Conservation (phyloP, 768 basidiomycete genomes). For the Serendipita sp. region DNA sequence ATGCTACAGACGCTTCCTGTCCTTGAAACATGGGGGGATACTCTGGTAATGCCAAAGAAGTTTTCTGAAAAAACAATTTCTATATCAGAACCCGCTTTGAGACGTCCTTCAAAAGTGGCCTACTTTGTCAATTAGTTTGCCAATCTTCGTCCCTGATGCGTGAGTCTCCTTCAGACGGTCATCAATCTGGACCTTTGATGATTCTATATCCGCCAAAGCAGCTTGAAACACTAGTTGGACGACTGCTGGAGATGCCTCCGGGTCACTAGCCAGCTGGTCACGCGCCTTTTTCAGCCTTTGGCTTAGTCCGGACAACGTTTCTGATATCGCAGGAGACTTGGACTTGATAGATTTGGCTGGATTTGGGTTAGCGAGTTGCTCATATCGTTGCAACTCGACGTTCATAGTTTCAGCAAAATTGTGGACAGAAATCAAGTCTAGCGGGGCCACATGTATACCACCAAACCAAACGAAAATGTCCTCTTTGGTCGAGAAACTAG, state of each 20-base stretch:
- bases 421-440: no score
- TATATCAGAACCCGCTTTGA: slow-evolving; percentile 10
- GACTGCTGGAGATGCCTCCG: neutral
- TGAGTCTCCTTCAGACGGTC: slow-evolving; percentile 85
- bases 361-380: slow-evolving; percentile 2
- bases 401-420: neutral
- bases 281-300: neutral
- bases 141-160: slow-evolving; percentile 55
- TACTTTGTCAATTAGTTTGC: slow-evolving; percentile 87
- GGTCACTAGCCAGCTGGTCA: neutral
- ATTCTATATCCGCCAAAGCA: neutral
- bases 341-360: neutral
- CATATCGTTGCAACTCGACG: neutral
- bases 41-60: slow-evolving; percentile 42
- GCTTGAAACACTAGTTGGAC: neutral
- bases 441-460: no score
- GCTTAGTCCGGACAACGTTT: neutral
- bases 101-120: slow-evolving; percentile 12
- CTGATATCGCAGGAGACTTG: neutral
- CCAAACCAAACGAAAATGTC: no score
- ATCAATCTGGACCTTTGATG: slow-evolving; percentile 33
- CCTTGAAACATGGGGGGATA: slow-evolving; percentile 56
- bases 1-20: slow-evolving; percentile 36
- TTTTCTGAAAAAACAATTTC: slow-evolving; percentile 26
- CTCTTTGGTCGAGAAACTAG: no score